These are phyloP conservation scores for Russula sp. DNA, from an alignment of 768 basidiomycete genomes.

Conservation along the genomic window DNA sequence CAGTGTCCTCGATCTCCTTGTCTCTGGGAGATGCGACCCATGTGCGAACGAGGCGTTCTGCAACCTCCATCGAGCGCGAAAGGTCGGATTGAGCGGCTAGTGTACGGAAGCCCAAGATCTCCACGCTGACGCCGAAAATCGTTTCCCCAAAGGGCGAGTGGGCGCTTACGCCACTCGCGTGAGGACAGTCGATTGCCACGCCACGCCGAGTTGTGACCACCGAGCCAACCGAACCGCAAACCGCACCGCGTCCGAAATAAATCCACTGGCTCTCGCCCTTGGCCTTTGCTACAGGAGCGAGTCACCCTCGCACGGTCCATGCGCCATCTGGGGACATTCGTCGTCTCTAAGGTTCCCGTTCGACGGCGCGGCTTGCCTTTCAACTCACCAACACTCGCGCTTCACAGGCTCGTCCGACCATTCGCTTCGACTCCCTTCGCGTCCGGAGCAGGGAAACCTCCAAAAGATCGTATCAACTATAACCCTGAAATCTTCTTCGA, in stretches of 20 bases:
- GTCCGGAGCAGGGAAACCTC: not conserved
- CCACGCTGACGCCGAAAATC: not conserved
- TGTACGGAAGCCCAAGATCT: too few species aligned
- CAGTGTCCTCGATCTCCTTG: constrained; percentile 24
- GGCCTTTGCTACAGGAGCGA: not conserved
- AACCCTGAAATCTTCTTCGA: constrained; percentile 55
- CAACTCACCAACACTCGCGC: not conserved
- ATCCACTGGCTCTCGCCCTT: not conserved
- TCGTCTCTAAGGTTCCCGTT: constrained; percentile 6
- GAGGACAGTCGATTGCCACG: not conserved
- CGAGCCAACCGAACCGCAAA: too few species aligned
- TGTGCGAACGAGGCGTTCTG: constrained; percentile 26
- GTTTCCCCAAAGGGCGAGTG: not conserved
- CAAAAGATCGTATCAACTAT: constrained; percentile 69
- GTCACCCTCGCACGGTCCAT: constrained; percentile 10
- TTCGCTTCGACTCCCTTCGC: constrained; percentile 8
- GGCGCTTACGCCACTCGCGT: constrained; percentile 4
- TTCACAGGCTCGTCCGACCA: not conserved
- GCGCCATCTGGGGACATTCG: constrained; percentile 15
- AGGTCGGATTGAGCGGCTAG: not conserved
- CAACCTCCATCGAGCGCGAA: constrained; percentile 24
- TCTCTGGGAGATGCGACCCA: constrained; percentile 26
- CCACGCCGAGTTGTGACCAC: too few species aligned
- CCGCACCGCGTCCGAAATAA: not conserved
- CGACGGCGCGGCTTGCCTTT: constrained; percentile 2